A percentile compares a stretch with the other conserved stretches of the same genome.
Conservation (phyloP, 768 basidiomycete genomes). For the Brasilioporus rufonigricans region DNA sequence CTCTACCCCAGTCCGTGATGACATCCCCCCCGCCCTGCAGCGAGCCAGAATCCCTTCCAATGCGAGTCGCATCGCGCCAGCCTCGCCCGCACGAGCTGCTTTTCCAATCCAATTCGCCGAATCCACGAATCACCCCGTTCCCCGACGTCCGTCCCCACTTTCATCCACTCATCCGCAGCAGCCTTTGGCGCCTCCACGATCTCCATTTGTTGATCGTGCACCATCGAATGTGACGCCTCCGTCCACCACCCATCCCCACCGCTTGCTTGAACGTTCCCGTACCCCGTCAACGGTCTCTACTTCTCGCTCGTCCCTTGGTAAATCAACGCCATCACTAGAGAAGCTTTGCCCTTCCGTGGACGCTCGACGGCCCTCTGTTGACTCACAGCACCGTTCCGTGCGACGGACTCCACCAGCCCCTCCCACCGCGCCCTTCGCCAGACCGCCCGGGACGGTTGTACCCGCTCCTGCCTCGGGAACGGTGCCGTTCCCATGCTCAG, state of each 20-base stretch:
- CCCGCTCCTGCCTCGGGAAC: slow-evolving; percentile 11
- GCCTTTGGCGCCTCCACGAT: slow-evolving; percentile 4
- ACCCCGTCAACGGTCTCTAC: slow-evolving; percentile 14
- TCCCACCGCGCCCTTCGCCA: too few relatives aligned
- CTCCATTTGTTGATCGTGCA: slow-evolving; percentile 5
- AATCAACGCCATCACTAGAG: slow-evolving; percentile 16
- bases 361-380: slow-evolving; percentile 14
- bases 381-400: slow-evolving; percentile 4
- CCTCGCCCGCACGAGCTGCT: slow-evolving; percentile 12
- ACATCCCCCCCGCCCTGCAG: slow-evolving; percentile 12
- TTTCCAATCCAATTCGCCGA: slow-evolving; percentile 14
- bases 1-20: too few relatives aligned
- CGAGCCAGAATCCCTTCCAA: slow-evolving; percentile 24
- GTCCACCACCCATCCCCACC: slow-evolving; percentile 9
- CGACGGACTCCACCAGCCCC: slow-evolving; percentile 3
- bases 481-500: slow-evolving; percentile 18
- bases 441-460: slow-evolving; percentile 4
- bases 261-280: slow-evolving; percentile 16
- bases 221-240: slow-evolving; percentile 12
- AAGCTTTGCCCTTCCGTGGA: slow-evolving; percentile 13
- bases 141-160: slow-evolving; percentile 13
- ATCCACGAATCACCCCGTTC: slow-evolving; percentile 1
- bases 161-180: slow-evolving; percentile 4
- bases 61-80: neutral
- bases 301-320: slow-evolving; percentile 18